These are phyloP conservation scores for Leptographium flavum DNA, from an alignment of 2,329 filamentous ascomycete species.

Conservation along the genomic window DNA sequence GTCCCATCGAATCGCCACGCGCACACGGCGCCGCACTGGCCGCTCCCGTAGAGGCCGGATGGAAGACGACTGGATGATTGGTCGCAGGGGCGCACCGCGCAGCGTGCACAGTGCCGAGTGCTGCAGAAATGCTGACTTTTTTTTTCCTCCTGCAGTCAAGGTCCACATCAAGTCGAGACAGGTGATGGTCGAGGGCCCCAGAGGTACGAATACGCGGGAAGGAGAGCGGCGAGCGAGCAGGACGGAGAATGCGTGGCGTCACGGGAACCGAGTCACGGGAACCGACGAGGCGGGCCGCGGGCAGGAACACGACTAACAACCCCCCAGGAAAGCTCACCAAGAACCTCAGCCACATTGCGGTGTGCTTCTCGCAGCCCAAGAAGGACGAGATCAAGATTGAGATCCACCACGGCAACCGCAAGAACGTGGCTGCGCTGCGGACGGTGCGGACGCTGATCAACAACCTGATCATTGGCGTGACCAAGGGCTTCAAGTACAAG, in stretches of 20 bases:
- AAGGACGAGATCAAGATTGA: slow-evolving; percentile 87
- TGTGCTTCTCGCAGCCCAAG: slow-evolving; percentile 84
- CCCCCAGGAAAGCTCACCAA: slow-evolving; percentile 76
- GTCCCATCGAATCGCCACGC: too few relatives aligned
- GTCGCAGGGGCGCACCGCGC: too few relatives aligned
- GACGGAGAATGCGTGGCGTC: background rate
- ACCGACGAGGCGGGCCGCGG: too few relatives aligned
- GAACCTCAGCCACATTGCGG: slow-evolving; percentile 90
- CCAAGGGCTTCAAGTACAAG: slow-evolving; percentile 99
- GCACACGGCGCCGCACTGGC: too few relatives aligned
- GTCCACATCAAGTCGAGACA: slow-evolving; percentile 92
- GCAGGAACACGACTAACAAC: slow-evolving; percentile 5
- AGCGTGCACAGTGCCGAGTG: too few relatives aligned
- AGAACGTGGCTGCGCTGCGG: slow-evolving; percentile 94
- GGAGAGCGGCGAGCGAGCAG: slow-evolving; percentile 4
- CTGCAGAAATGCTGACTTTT: slow-evolving; percentile 14
- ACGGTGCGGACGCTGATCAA: slow-evolving; percentile 97
- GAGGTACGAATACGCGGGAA: slow-evolving; percentile 42
- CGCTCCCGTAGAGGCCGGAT: background rate
- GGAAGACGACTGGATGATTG: too few relatives aligned
- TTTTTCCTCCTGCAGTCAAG: slow-evolving; percentile 56
- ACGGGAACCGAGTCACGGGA: background rate
- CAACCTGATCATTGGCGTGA: slow-evolving; percentile 97
- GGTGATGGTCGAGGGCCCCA: slow-evolving; percentile 93
- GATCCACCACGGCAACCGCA: slow-evolving; percentile 96